phyloP scores from a whole-genome alignment of 495 filamentous ascomycete species.

The Penicillium alfredii region DNA sequence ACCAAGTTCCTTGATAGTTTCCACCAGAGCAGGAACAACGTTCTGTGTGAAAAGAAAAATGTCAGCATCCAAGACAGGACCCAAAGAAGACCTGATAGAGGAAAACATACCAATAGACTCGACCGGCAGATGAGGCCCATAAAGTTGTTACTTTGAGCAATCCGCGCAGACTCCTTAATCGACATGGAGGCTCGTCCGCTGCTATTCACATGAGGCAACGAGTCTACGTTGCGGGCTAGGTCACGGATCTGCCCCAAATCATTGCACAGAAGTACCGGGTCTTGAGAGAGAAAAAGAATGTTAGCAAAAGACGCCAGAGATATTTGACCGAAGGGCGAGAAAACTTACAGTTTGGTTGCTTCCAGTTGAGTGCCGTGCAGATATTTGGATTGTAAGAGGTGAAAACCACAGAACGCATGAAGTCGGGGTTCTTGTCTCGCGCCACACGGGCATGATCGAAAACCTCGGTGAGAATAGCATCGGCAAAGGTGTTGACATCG shows the following conservation, averaged over 20 bases:
- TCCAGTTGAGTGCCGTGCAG: constrained; percentile 95
- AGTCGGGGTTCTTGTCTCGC: constrained; percentile 59
- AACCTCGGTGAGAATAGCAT: constrained; percentile 73
- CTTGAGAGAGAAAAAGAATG: constrained; percentile 28
- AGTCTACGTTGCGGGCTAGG: constrained; percentile 37
- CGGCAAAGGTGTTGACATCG: constrained; percentile 84
- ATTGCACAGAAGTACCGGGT: constrained; percentile 92
- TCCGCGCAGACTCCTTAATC: constrained; percentile 89
- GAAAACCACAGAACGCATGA: constrained; percentile 82
- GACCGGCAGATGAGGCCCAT: constrained; percentile 94
- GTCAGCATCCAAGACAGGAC: too few species aligned
- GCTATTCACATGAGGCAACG: constrained; percentile 45
- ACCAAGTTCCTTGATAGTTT: constrained; percentile 89
- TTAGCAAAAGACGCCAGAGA: too few species aligned
- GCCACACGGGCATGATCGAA: constrained; percentile 84
- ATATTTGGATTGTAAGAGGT: constrained; percentile 83
- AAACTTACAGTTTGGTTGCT: constrained; percentile 86
- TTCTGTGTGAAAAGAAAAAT: constrained; percentile 58
- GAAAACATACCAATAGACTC: constrained; percentile 64
- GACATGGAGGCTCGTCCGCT: constrained; percentile 69
- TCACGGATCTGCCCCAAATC: constrained; percentile 63
- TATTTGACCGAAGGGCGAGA: too few species aligned
- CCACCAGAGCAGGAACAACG: constrained; percentile 84
- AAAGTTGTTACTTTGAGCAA: constrained; percentile 93
- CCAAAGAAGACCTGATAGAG: too few species aligned